These are phyloP conservation scores for Aspergillus taichungensis DNA, from an alignment of 495 filamentous ascomycete species.

Conservation along the genomic window DNA sequence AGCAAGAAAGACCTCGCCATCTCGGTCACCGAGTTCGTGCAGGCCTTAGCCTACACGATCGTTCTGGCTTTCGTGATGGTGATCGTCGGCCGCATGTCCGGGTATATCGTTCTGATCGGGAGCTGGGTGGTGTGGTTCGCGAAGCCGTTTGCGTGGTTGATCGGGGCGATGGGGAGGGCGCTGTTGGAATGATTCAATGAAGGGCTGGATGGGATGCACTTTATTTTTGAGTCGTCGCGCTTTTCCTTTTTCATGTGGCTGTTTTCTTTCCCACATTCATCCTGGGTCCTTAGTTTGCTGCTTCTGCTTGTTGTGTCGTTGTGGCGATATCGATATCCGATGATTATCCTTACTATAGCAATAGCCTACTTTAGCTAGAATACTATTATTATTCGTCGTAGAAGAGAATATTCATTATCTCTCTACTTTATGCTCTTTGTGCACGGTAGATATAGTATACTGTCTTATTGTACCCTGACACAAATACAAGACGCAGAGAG, in stretches of 20 bases:
- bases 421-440: too few species aligned
- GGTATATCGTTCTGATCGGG: constrained; percentile 28
- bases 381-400: too few species aligned
- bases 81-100: constrained; percentile 23
- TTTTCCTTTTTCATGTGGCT: background rate
- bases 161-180: constrained; percentile 22
- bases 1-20: constrained; percentile 22
- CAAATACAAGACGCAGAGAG: too few species aligned
- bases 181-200: constrained; percentile 10
- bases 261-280: too few species aligned
- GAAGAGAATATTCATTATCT: too few species aligned
- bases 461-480: too few species aligned
- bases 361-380: too few species aligned
- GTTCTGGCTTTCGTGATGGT: constrained; percentile 27
- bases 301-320: too few species aligned
- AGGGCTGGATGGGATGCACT: background rate
- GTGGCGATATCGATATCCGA: too few species aligned
- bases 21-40: constrained; percentile 26
- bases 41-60: constrained; percentile 29
- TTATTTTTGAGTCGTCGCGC: background rate
- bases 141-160: constrained; percentile 29
- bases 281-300: too few species aligned
- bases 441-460: too few species aligned
- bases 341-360: too few species aligned
- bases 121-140: constrained; percentile 38